Evolutionary conservation across 257 asterid species (phyloP), one percentile per base, ranked within the genome.

Genomic region (Coffea canephora): DNA sequence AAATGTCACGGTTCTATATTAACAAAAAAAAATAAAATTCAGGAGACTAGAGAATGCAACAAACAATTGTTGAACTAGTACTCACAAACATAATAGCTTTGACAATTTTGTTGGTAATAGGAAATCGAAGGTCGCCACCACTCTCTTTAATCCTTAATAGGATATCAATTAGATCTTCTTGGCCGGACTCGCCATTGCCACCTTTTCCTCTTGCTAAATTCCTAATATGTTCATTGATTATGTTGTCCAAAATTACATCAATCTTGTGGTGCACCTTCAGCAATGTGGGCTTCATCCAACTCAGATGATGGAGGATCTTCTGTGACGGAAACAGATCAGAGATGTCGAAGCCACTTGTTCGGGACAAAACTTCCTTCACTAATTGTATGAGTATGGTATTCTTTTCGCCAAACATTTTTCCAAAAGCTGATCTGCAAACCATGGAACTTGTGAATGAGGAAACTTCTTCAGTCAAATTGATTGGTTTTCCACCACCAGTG

Each of bases 261-360:
- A 69, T 2, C 62, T 75, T 68, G 10, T 19, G 27, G 14, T 41
- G 78, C 16, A 75, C 16, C 45, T 79, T 74, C 62, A 61, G 15
- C 65, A 85, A 16, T 52, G 45, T 50, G 43, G 77, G 9, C 23
- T 67, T 78, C 76, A 74, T 8, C 6, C 84, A 77, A 34, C 68
- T 39, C 15, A 80, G 23, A 3, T 18, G 8, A 19, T 65, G 77
- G 70, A 82, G 41, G 34, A 85, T 25, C 41, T 25, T 64, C 3
- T 52, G 36, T 0, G 88, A 85, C 27, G 88, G 88, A 69, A 76
- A 80, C 23, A 83, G 16, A 67, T 80, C 82, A 64, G 73, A 75
- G 39, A 80, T 14, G 5, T 74, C 45, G 72, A 83, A 80, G 10
- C 77, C 77, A 12, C 81, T 72, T 0, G 61, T 76, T 6, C 73